Evolutionary conservation across 345 rosid species (phyloP).

Genomic region (Eucalyptus regnans): DNA sequence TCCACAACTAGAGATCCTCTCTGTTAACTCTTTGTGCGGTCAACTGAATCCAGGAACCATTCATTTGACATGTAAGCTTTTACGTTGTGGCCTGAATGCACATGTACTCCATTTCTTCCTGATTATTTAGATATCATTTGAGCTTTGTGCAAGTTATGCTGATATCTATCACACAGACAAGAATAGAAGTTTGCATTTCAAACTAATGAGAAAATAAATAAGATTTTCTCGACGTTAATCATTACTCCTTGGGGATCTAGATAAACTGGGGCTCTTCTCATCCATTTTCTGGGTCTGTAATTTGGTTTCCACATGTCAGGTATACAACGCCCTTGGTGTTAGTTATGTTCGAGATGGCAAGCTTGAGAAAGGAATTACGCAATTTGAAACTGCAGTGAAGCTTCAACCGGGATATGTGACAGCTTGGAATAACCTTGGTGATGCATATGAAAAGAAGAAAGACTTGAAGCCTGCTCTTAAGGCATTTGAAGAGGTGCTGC

Average conservation of each 20-base stretch:
- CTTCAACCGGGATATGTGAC: conserved; percentile 91
- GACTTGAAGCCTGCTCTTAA: conserved; percentile 63
- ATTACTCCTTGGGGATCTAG: not conserved
- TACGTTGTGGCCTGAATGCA: not conserved
- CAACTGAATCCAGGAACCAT: not conserved
- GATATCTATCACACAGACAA: not conserved
- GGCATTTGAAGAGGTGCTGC: conserved; percentile 90
- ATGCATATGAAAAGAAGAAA: conserved; percentile 87
- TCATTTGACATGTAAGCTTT: not conserved
- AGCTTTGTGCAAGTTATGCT: not conserved
- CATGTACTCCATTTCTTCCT: not conserved
- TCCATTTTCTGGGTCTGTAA: not conserved
- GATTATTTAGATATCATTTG: not conserved
- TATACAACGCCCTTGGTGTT: conserved; percentile 71
- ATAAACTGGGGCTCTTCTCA: not conserved
- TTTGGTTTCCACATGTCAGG: conserved; percentile 12
- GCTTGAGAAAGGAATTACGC: conserved; percentile 74
- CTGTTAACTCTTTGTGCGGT: not conserved
- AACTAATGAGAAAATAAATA: not conserved
- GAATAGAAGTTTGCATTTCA: not conserved
- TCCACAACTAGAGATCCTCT: not conserved
- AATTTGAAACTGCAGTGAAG: conserved; percentile 82
- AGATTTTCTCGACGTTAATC: not conserved
- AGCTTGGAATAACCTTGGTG: conserved; percentile 99
- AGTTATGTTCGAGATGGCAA: conserved; percentile 66